Evolutionary conservation across 306 rosid genomes (phyloP).

Genomic region (Hippophae rhamnoides): DNA sequence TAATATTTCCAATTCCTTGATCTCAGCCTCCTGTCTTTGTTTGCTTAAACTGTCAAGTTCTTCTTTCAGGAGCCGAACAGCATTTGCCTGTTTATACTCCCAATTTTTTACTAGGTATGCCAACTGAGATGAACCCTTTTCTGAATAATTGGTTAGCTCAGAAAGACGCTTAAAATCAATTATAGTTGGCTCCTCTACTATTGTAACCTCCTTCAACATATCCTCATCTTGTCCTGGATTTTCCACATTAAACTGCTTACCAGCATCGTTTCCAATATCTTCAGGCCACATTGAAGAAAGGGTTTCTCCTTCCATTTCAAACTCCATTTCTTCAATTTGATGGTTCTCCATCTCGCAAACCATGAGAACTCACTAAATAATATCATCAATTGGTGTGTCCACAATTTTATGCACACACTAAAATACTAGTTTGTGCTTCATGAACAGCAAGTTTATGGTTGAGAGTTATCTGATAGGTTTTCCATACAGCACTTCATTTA

Average conservation of each 20-base stretch:
- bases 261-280: conserved; percentile 63
- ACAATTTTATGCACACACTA: conserved; percentile 1
- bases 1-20: conserved; percentile 71
- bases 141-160: conserved; percentile 77
- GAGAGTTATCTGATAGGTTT: neutral
- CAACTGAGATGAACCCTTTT: conserved; percentile 79
- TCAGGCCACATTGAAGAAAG: conserved; percentile 99
- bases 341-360: conserved; percentile 82
- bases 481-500: neutral
- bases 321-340: conserved; percentile 68
- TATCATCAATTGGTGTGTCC: conserved; percentile 32
- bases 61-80: conserved; percentile 69
- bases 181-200: conserved; percentile 63
- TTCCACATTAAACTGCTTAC: conserved; percentile 83
- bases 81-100: conserved; percentile 93
- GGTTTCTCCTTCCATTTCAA: conserved; percentile 49
- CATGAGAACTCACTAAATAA: conserved; percentile 31
- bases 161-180: conserved; percentile 77
- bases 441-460: conserved; percentile 7
- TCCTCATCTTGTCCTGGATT: conserved; percentile 80
- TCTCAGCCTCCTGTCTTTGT: conserved; percentile 75
- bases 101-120: conserved; percentile 68
- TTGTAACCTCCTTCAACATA: conserved; percentile 76
- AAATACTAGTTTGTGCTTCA: conserved; percentile 11
- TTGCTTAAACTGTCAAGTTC: conserved; percentile 73